phyloP scores from a whole-genome alignment of 2,329 filamentous ascomycete genomes.

The Fusarium chuoi region DNA sequence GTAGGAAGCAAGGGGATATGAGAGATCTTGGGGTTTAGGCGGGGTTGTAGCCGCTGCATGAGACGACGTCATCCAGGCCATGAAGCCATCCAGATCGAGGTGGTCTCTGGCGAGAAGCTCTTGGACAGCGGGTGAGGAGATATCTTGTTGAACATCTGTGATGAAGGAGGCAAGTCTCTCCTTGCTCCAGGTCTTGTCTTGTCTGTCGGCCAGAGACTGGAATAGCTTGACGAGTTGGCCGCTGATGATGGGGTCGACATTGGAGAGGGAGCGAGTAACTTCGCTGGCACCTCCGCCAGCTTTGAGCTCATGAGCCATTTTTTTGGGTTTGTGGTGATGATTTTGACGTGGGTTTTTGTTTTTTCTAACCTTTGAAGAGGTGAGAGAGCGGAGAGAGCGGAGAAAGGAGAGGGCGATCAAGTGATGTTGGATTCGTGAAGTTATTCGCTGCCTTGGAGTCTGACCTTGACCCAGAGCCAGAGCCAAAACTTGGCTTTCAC shows the following conservation, averaged over 20 bases:
- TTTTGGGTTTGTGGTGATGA: background rate
- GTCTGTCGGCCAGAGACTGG: constrained; percentile 53
- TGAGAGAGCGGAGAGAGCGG: constrained; percentile 19
- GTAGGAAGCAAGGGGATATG: constrained; percentile 87
- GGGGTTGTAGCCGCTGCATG: constrained; percentile 57
- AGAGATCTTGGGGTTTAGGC: constrained; percentile 62
- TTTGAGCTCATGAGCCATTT: constrained; percentile 44
- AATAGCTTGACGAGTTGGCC: constrained; percentile 60
- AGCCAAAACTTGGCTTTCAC: constrained; percentile 1
- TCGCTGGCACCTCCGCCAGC: constrained; percentile 61
- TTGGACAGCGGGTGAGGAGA: constrained; percentile 43
- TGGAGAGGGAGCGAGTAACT: constrained; percentile 53
- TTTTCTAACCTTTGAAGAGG: constrained; percentile 6
- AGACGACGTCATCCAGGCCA: constrained; percentile 66
- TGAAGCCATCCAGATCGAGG: constrained; percentile 61
- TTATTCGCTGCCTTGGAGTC: constrained; percentile 33
- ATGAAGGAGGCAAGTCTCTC: constrained; percentile 59
- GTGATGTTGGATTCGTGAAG: constrained; percentile 33
- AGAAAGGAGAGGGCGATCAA: constrained; percentile 32
- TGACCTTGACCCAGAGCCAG: background rate
- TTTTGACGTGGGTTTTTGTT: background rate
- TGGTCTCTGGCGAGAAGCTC: constrained; percentile 45
- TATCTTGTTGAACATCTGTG: constrained; percentile 57
- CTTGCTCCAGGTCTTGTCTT: constrained; percentile 56
- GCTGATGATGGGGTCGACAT: constrained; percentile 54